Percentiles rank a stretch among this genome's conserved stretches.
Conservation (phyloP, 768 basidiomycete species). For the Roridomyces roridus region DNA sequence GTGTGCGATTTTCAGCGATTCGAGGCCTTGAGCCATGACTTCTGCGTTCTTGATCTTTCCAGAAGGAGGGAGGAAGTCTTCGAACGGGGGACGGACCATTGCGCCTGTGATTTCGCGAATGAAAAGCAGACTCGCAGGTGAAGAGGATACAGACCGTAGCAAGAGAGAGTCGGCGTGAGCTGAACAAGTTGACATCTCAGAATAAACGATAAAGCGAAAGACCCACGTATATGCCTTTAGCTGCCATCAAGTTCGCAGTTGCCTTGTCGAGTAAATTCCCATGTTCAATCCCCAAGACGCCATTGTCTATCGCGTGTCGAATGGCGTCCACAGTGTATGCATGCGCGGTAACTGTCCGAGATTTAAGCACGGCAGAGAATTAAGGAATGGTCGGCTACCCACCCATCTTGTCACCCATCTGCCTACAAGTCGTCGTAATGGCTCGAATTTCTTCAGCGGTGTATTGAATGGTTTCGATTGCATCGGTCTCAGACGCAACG, state of each 20-base stretch:
- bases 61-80: constrained; percentile 44
- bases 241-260: constrained; percentile 49
- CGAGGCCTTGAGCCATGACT: constrained; percentile 47
- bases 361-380: too few relatives aligned
- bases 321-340: constrained; percentile 48
- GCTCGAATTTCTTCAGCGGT: constrained; percentile 49
- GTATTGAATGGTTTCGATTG: constrained; percentile 50
- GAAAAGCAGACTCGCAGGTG: too few relatives aligned
- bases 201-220: neutral
- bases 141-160: constrained; percentile 35
- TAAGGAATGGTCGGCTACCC: too few relatives aligned
- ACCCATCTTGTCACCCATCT: constrained; percentile 49
- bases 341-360: constrained; percentile 31
- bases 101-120: constrained; percentile 26
- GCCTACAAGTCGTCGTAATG: constrained; percentile 44
- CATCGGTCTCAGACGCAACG: constrained; percentile 48
- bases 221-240: constrained; percentile 42
- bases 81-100: constrained; percentile 48
- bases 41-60: constrained; percentile 45
- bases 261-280: constrained; percentile 48
- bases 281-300: constrained; percentile 52
- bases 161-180: constrained; percentile 49
- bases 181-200: neutral
- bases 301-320: constrained; percentile 49
- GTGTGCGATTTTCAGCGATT: constrained; percentile 47